These are phyloP conservation scores for Halenospora varia DNA, from an alignment of 495 filamentous ascomycete species.

Conservation along the genomic window DNA sequence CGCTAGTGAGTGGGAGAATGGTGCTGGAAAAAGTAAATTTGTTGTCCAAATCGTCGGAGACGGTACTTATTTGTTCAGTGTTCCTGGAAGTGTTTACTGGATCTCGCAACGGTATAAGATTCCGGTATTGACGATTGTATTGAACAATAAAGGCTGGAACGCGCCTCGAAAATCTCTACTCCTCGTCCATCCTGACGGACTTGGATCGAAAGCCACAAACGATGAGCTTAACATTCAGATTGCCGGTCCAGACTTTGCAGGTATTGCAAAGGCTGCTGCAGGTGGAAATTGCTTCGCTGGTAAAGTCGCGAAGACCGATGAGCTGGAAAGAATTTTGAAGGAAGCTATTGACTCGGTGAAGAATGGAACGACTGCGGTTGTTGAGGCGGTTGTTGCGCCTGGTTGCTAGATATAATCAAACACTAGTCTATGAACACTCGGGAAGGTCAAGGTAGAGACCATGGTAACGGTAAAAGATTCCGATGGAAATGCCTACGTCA, in stretches of 20 bases:
- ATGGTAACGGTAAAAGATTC: too few relatives aligned
- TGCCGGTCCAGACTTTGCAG: conserved; percentile 78
- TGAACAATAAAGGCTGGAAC: conserved; percentile 96
- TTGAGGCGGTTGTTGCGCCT: conserved; percentile 23
- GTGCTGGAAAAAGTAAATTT: conserved; percentile 66
- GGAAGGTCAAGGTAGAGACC: too few relatives aligned
- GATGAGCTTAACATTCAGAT: conserved; percentile 90
- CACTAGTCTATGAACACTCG: too few relatives aligned
- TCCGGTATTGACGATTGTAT: conserved; percentile 82
- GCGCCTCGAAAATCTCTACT: conserved; percentile 72
- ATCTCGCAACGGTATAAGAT: conserved; percentile 82
- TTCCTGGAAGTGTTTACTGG: conserved; percentile 93
- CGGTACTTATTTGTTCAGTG: conserved; percentile 84
- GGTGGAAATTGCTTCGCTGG: conserved; percentile 69
- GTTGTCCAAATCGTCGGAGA: conserved; percentile 93
- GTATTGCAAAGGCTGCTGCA: conserved; percentile 85
- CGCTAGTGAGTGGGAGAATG: conserved; percentile 60
- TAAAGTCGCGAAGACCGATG: conserved; percentile 53
- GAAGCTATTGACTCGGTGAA: conserved; percentile 66
- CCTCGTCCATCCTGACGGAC: conserved; percentile 79
- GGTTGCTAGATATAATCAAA: conserved; percentile 23
- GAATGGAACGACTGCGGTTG: conserved; percentile 62
- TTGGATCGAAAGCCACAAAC: conserved; percentile 72
- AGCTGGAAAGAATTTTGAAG: conserved; percentile 57
- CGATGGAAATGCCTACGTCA: too few relatives aligned